A percentile compares a stretch with the other conserved stretches of the same genome.
These are phyloP conservation scores for Pezicula carpinea DNA, from an alignment of 2,329 filamentous ascomycete species.

Conservation along the genomic window DNA sequence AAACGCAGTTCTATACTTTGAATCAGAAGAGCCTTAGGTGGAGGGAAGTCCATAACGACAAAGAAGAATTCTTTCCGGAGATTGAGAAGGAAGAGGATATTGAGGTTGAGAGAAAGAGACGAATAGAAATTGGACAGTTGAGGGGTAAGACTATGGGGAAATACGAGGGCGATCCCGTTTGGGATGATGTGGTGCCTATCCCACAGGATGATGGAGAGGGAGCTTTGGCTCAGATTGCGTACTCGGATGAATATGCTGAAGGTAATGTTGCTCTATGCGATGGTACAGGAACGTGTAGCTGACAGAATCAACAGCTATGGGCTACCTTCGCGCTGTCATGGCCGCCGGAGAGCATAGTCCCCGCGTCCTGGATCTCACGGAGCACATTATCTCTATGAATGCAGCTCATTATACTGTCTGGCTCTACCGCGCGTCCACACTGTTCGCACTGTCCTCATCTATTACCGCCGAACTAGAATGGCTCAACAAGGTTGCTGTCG, in stretches of 20 bases:
- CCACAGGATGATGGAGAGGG: conserved; percentile 77
- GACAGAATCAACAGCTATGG: conserved; percentile 56
- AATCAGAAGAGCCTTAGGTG: conserved; percentile 16
- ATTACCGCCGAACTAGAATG: conserved; percentile 63
- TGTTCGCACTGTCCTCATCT: conserved; percentile 52
- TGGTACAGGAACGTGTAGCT: conserved; percentile 3
- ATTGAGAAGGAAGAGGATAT: conserved; percentile 11
- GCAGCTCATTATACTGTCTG: conserved; percentile 98
- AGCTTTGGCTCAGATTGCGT: conserved; percentile 88
- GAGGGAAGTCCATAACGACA: conserved; percentile 4
- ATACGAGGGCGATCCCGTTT: conserved; percentile 56
- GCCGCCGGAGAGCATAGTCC: conserved; percentile 77
- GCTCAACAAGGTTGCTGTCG: conserved; percentile 78
- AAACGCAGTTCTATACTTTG: conserved; percentile 16
- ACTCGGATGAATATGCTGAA: conserved; percentile 84
- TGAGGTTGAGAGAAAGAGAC: conserved; percentile 23
- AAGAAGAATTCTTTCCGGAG: background rate
- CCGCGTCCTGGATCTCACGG: conserved; percentile 75
- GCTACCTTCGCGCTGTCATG: conserved; percentile 93
- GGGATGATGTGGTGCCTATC: conserved; percentile 81
- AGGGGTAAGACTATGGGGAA: conserved; percentile 22
- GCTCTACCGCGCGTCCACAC: conserved; percentile 83
- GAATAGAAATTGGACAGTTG: conserved; percentile 21
- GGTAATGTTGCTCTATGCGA: conserved; percentile 33
- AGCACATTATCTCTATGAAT: conserved; percentile 88